These are phyloP conservation scores for Lasiodiplodia hormozganensis DNA, from an alignment of 2,329 filamentous ascomycete genomes.

Conservation along the genomic window DNA sequence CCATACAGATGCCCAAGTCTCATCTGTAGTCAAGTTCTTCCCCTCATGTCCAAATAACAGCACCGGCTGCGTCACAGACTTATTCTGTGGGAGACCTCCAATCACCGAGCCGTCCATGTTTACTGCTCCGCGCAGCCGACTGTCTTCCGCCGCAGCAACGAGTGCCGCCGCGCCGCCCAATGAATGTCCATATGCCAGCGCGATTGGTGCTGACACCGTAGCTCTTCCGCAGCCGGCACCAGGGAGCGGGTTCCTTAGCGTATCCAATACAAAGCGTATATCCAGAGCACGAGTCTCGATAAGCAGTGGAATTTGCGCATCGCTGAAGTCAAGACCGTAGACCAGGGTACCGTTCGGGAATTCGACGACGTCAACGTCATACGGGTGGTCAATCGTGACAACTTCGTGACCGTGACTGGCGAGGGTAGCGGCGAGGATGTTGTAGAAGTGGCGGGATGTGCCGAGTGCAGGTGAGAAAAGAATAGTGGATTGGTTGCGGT, in stretches of 20 bases:
- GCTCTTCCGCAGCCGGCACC: neutral
- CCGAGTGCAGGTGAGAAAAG: slow-evolving; percentile 57
- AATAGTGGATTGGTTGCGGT: slow-evolving; percentile 36
- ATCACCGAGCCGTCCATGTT: neutral
- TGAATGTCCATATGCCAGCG: neutral
- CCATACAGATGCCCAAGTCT: neutral
- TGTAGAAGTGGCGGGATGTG: slow-evolving; percentile 53
- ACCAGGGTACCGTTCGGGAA: slow-evolving; percentile 49
- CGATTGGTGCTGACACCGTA: neutral
- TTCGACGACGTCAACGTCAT: slow-evolving; percentile 55
- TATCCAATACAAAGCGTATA: neutral
- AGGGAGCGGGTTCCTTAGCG: neutral
- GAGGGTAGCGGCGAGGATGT: slow-evolving; percentile 53
- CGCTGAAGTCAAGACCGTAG: neutral
- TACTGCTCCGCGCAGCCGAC: neutral
- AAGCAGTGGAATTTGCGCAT: neutral
- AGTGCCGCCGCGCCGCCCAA: neutral
- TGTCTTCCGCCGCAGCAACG: neutral
- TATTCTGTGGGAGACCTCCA: neutral
- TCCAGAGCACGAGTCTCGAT: neutral
- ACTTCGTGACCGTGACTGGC: slow-evolving; percentile 57
- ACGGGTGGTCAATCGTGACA: slow-evolving; percentile 58
- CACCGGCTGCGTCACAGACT: neutral
- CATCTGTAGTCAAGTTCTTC: neutral
- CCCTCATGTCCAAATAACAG: neutral